A percentile compares a stretch with the other conserved stretches of the same genome.
Evolutionary conservation across 2,329 filamentous ascomycete species (phyloP).

Genomic region (Botryosphaeria dothidea): DNA sequence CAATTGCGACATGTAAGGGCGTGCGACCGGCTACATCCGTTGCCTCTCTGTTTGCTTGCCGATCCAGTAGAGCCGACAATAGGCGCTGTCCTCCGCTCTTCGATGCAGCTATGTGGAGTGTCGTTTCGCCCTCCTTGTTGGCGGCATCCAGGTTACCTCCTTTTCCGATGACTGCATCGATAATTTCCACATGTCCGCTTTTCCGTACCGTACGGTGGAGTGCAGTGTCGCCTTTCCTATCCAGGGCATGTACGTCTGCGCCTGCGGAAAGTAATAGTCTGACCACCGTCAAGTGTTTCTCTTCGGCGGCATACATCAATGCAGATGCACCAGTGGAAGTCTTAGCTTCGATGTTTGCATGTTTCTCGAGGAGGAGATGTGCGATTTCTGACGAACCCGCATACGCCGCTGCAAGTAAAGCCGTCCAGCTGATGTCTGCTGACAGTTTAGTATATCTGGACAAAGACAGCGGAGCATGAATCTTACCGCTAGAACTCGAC

Average conservation of each 20-base stretch:
- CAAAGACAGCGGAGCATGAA: neutral
- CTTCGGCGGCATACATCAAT: conserved; percentile 18
- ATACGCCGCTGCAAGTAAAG: neutral
- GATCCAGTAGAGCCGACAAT: neutral
- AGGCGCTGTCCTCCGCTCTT: neutral
- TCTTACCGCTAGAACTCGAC: neutral
- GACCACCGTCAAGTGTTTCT: conserved; percentile 3
- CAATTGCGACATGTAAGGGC: conserved; percentile 15
- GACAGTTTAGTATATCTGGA: neutral
- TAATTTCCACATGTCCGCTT: conserved; percentile 5
- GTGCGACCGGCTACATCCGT: conserved; percentile 5
- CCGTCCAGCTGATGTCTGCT: conserved; percentile 12
- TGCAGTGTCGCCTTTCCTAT: conserved; percentile 14
- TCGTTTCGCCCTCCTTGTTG: conserved; percentile 14
- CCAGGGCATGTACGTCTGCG: conserved; percentile 5
- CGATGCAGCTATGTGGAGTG: conserved; percentile 8
- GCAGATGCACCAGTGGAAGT: conserved; percentile 16
- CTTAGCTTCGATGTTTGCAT: conserved; percentile 14
- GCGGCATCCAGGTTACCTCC: neutral
- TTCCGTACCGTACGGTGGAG: conserved; percentile 15
- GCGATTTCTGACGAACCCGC: neutral
- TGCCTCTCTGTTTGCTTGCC: conserved; percentile 6
- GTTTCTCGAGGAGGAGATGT: conserved; percentile 9
- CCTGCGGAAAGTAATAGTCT: neutral
- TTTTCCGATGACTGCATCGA: neutral